Percentiles rank a stretch among this genome's conserved stretches.
Conservation (phyloP, 2,329 filamentous ascomycete genomes). For the Thermothelomyces thermophilus region DNA sequence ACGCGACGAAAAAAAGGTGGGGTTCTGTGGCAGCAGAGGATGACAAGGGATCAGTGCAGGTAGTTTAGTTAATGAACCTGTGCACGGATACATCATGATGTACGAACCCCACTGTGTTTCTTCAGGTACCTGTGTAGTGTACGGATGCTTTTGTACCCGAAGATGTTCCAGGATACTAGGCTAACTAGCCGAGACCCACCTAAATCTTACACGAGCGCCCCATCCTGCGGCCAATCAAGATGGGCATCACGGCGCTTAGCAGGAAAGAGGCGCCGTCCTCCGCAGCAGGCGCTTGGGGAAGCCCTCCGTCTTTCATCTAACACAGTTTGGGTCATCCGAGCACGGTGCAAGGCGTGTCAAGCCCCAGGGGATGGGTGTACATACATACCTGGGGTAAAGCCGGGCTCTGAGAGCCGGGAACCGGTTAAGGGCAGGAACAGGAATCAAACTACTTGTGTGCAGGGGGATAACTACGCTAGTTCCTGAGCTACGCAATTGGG, state of each 20-base stretch:
- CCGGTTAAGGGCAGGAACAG: no score
- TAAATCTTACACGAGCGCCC: background rate
- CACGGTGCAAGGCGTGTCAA: background rate
- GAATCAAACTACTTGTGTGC: no score
- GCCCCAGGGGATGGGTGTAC: background rate
- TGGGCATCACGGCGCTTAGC: conserved; percentile 12
- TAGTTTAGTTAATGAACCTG: no score
- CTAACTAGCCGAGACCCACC: background rate
- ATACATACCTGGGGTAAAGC: background rate
- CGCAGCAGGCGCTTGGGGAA: conserved; percentile 6
- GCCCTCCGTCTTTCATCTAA: background rate
- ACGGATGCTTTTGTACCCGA: no score
- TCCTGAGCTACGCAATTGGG: no score
- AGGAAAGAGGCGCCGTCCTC: background rate
- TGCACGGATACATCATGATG: no score
- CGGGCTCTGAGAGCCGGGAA: no score
- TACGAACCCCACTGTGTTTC: no score
- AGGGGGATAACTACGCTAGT: no score
- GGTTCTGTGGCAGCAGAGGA: conserved; percentile 5
- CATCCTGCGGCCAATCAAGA: background rate
- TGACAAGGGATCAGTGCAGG: conserved; percentile 4
- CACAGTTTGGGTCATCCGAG: background rate
- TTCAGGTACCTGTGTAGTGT: no score
- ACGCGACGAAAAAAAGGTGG: background rate
- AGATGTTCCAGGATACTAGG: no score